Conservation (phyloP, 306 rosid genomes). For the Vicia faba region DNA sequence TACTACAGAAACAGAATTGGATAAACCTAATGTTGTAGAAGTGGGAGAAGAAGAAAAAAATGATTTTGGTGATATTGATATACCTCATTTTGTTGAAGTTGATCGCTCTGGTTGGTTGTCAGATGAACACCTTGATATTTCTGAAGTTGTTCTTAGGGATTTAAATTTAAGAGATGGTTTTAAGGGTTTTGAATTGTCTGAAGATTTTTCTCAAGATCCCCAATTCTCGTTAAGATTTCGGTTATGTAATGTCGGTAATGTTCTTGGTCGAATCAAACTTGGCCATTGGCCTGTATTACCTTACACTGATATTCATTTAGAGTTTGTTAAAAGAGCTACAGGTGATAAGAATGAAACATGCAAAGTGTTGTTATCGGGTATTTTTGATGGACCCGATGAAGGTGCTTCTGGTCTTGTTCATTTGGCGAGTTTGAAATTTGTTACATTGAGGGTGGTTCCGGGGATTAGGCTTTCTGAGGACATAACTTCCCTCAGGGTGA, state of each 20-base stretch:
- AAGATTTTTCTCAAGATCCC: slow-evolving; percentile 47
- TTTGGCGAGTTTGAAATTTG: slow-evolving; percentile 71
- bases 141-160: slow-evolving; percentile 72
- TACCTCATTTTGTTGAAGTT: slow-evolving; percentile 73
- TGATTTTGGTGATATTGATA: slow-evolving; percentile 41
- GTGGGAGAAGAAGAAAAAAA: slow-evolving; percentile 43
- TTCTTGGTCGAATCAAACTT: slow-evolving; percentile 63
- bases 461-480: slow-evolving; percentile 52
- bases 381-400: slow-evolving; percentile 87
- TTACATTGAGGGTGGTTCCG: slow-evolving; percentile 67
- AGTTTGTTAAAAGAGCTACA: slow-evolving; percentile 52
- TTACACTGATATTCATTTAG: slow-evolving; percentile 62
- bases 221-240: slow-evolving; percentile 67
- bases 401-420: slow-evolving; percentile 83
- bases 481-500: slow-evolving; percentile 58
- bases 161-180: slow-evolving; percentile 58
- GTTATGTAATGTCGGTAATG: slow-evolving; percentile 54
- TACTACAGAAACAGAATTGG: slow-evolving; percentile 49
- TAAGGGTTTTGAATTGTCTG: slow-evolving; percentile 48
- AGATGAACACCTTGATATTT: slow-evolving; percentile 72
- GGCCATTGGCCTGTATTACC: slow-evolving; percentile 92
- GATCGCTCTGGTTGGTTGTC: slow-evolving; percentile 60
- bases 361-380: slow-evolving; percentile 71
- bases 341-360: slow-evolving; percentile 40
- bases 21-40: slow-evolving; percentile 40